Conservation (phyloP, 495 filamentous ascomycete genomes). For the Aspergillus campestris region DNA sequence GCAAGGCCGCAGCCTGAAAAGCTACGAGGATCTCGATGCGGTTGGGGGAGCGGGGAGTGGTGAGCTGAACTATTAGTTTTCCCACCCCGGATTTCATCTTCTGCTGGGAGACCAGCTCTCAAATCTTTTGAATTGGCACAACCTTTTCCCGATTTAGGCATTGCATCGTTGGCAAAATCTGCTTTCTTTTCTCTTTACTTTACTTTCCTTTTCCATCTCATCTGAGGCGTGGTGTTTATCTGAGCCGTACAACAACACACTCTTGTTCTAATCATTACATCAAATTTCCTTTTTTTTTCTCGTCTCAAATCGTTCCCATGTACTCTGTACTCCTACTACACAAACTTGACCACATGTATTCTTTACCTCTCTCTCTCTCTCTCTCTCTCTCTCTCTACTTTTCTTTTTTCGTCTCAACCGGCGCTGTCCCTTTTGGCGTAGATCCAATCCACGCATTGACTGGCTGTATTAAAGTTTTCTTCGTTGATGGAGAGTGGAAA, state of each 20-base stretch:
- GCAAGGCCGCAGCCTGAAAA: constrained; percentile 83
- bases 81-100: not conserved
- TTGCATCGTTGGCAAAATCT: not conserved
- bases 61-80: constrained; percentile 52
- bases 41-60: constrained; percentile 44
- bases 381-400: no score
- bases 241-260: not conserved
- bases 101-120: not conserved
- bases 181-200: not conserved
- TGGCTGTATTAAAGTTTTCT: no score
- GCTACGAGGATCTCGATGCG: constrained; percentile 95
- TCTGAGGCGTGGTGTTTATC: not conserved
- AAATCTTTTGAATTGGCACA: not conserved
- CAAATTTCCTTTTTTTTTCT: not conserved
- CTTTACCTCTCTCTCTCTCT: no score
- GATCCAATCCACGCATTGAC: no score
- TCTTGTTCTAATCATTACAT: not conserved
- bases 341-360: no score
- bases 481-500: no score
- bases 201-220: constrained; percentile 1
- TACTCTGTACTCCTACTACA: no score
- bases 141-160: not conserved
- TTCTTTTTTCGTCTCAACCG: no score
- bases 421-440: no score
- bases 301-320: not conserved